Base-by-base conservation (phyloP, 768 basidiomycete genomes). In the Boletus reticuloceps region DNA sequence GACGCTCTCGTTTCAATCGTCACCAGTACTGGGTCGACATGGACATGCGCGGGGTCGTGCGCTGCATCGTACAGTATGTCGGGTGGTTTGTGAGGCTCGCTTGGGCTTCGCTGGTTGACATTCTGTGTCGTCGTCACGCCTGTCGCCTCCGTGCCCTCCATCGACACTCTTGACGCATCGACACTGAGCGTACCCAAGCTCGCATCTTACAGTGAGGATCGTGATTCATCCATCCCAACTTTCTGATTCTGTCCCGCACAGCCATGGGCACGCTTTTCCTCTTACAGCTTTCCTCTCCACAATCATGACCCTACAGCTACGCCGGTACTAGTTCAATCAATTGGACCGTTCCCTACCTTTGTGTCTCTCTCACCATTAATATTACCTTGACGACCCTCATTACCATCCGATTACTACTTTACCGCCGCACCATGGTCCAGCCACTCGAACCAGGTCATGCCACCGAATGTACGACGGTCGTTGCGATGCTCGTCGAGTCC, bases 311-410 rank as follows among this genome's bases (percentile, higher is more conserved):
- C 8, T 72, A 54, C 62, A 56, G 36, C 9, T 55, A 58, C 19
- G 34, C 51, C 13, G 56, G 52, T n/a, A n/a, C n/a, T 5, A 53
- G 34, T 6, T 6, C 39, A 6, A 47, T 69, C 47, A 64, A 66
- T 14, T 71, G 66, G 58, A 70, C 68, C 5, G 6, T 61, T 10
- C 65, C 72, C 20, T 71, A 71, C 36, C 56, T 66, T 22, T 60
- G 53, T 3, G 40, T 69, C 36, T 66, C 71, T 11, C 61, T 72
- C 22, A 55, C 42, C 6, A 60, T 63, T 51, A 72, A 71, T 16
- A 53, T 69, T 27, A 0, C 66, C 37, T 47, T 68, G 9, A 65
- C 66, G 6, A 38, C 59, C 22, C 55, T 72, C 13, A 65, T 74
- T 37, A 61, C 59, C n/a, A 8, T 51, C 2, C 67, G 72, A 41